Conservation (phyloP, 306 rosid genomes). For the Quercus suber region DNA sequence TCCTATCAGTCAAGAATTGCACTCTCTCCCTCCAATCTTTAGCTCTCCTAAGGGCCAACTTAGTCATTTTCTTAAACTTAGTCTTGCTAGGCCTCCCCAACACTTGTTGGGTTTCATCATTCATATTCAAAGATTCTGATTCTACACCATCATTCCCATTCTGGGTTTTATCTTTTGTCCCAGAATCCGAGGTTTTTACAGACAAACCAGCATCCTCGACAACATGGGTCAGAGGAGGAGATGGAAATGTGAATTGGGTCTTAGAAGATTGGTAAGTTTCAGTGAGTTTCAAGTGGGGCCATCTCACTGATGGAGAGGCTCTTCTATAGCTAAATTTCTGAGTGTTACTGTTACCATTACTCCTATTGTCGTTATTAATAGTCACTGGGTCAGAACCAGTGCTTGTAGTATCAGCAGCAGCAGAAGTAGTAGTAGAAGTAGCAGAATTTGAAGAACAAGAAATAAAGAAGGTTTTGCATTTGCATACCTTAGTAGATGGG, state of each 20-base stretch:
- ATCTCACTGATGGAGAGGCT: conserved; percentile 88
- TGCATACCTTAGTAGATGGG: conserved; percentile 34
- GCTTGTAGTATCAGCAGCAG: not conserved
- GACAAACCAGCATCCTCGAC: conserved; percentile 28
- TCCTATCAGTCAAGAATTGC: conserved; percentile 62
- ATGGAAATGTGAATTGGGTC: conserved; percentile 30
- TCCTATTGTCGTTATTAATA: not conserved
- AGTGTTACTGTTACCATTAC: not conserved
- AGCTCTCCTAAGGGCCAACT: conserved; percentile 69
- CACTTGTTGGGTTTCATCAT: conserved; percentile 42
- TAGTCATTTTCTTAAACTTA: conserved; percentile 67
- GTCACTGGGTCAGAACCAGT: conserved; percentile 20
- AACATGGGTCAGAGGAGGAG: conserved; percentile 22
- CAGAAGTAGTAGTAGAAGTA: conserved; percentile 6
- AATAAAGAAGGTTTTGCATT: conserved; percentile 10
- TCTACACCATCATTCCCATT: not conserved
- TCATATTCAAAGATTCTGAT: conserved; percentile 22
- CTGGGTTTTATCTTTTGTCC: conserved; percentile 21
- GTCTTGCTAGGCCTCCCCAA: conserved; percentile 60
- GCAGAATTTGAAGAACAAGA: conserved; percentile 31
- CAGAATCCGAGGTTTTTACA: conserved; percentile 22
- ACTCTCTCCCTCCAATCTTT: conserved; percentile 94
- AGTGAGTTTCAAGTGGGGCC: conserved; percentile 67
- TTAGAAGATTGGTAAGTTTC: conserved; percentile 44
- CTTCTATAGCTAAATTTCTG: conserved; percentile 63